A percentile compares a stretch with the other conserved stretches of the same genome.
Evolutionary conservation across 2,329 filamentous ascomycete genomes (phyloP).

Genomic region (Amauroascus verrucosus): DNA sequence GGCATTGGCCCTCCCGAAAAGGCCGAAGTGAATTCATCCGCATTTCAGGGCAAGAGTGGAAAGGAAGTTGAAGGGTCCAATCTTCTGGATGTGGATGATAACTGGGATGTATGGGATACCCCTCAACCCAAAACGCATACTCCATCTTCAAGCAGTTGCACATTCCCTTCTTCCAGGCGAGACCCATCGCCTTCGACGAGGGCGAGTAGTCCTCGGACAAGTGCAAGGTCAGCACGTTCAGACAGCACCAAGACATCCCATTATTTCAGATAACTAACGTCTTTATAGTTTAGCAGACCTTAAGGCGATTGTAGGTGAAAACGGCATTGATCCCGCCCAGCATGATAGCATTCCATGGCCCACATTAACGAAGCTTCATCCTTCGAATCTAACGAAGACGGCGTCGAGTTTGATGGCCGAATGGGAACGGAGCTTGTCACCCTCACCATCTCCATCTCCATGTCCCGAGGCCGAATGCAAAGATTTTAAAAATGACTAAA

Average conservation of each 20-base stretch:
- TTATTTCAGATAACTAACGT: slow-evolving; percentile 19
- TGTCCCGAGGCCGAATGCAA: slow-evolving; percentile 1
- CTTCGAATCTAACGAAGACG: slow-evolving; percentile 68
- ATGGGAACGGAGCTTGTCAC: slow-evolving; percentile 70
- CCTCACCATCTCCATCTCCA: slow-evolving; percentile 20
- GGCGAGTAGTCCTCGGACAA: slow-evolving; percentile 44
- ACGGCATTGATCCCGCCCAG: slow-evolving; percentile 24
- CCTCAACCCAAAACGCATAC: slow-evolving; percentile 35
- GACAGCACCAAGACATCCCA: slow-evolving; percentile 14
- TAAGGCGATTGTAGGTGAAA: slow-evolving; percentile 22
- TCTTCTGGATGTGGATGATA: slow-evolving; percentile 40
- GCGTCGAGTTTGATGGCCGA: slow-evolving; percentile 82
- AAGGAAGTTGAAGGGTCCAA: slow-evolving; percentile 30
- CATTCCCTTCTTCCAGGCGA: slow-evolving; percentile 42
- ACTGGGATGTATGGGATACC: slow-evolving; percentile 49
- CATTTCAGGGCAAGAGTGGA: slow-evolving; percentile 20
- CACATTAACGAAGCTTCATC: slow-evolving; percentile 59
- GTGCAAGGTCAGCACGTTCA: slow-evolving; percentile 40
- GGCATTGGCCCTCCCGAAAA: slow-evolving; percentile 40
- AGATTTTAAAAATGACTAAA: slow-evolving; percentile 5
- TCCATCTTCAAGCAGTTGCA: slow-evolving; percentile 40
- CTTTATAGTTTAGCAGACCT: slow-evolving; percentile 31
- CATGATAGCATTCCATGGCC: slow-evolving; percentile 50
- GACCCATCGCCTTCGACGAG: slow-evolving; percentile 37
- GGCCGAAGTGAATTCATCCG: slow-evolving; percentile 20